These are phyloP conservation scores for Dryadomyces sulphureus DNA, from an alignment of 2,329 filamentous ascomycete species.

Conservation along the genomic window DNA sequence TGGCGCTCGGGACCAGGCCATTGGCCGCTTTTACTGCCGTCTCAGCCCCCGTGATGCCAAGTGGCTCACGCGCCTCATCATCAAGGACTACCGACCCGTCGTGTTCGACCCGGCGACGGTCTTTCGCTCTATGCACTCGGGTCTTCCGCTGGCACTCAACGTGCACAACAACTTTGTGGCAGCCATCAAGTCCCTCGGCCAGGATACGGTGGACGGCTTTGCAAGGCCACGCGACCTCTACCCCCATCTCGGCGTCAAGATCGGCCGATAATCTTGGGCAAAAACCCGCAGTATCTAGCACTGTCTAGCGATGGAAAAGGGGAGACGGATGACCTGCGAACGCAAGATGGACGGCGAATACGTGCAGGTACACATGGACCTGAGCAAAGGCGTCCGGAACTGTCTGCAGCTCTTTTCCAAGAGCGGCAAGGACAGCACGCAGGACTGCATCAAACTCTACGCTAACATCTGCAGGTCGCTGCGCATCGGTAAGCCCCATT, in stretches of 20 bases:
- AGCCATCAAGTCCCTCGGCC: slow-evolving; percentile 22
- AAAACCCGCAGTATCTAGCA: slow-evolving; percentile 61
- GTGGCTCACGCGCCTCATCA: slow-evolving; percentile 69
- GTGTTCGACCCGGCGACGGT: slow-evolving; percentile 41
- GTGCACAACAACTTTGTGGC: slow-evolving; percentile 54
- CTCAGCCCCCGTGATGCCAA: slow-evolving; percentile 59
- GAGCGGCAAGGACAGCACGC: slow-evolving; percentile 77
- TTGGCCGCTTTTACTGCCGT: slow-evolving; percentile 43
- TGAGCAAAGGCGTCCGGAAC: slow-evolving; percentile 30
- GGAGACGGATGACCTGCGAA: slow-evolving; percentile 53
- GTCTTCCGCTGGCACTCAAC: slow-evolving; percentile 53
- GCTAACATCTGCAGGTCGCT: slow-evolving; percentile 48
- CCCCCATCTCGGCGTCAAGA: slow-evolving; percentile 44
- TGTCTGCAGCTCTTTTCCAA: slow-evolving; percentile 79
- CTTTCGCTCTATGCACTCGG: slow-evolving; percentile 48
- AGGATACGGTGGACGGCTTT: no score
- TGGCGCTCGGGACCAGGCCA: slow-evolving; percentile 20
- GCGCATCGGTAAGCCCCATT: slow-evolving; percentile 40
- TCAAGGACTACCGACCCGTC: slow-evolving; percentile 62
- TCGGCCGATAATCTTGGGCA: slow-evolving; percentile 48
- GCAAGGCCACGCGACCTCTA: slow-evolving; percentile 5
- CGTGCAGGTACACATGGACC: slow-evolving; percentile 72
- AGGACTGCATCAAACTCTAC: slow-evolving; percentile 49
- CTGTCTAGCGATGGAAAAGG: slow-evolving; percentile 48
- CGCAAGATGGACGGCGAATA: slow-evolving; percentile 82